Evolutionary conservation across 148 eudicot species (phyloP).

Genomic region (Heliosperma pusillum): DNA sequence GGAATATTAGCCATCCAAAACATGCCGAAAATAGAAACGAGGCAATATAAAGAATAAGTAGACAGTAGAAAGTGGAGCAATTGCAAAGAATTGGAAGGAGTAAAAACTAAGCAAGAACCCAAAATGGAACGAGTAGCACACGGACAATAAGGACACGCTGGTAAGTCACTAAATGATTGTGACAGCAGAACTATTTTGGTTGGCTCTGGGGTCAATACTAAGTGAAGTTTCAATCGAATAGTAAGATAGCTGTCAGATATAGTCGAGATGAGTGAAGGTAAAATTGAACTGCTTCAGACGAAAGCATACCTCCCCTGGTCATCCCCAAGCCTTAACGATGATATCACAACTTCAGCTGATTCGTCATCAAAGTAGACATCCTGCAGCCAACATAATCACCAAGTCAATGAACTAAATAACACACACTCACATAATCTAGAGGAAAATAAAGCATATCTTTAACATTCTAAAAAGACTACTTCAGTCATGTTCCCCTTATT

Average conservation of each 20-base stretch:
- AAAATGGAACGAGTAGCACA: not conserved
- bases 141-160: not conserved
- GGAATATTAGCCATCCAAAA: no score
- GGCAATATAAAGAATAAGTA: no score
- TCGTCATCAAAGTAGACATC: conserved; percentile 95
- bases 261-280: conserved; percentile 1
- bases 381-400: conserved; percentile 37
- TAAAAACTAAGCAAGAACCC: not conserved
- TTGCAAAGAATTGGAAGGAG: no score
- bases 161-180: not conserved
- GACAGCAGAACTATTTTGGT: not conserved
- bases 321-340: conserved; percentile 90
- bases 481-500: not conserved
- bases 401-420: conserved; percentile 9
- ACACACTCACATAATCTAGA: not conserved
- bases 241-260: not conserved
- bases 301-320: conserved; percentile 85
- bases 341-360: conserved; percentile 94
- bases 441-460: not conserved
- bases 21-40: no score
- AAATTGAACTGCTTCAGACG: not conserved
- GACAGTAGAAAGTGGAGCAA: no score
- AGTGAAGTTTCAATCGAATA: not conserved
- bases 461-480: not conserved
- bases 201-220: not conserved